These are phyloP conservation scores for Hamigera avellanea DNA, from an alignment of 495 filamentous ascomycete species.

Conservation along the genomic window DNA sequence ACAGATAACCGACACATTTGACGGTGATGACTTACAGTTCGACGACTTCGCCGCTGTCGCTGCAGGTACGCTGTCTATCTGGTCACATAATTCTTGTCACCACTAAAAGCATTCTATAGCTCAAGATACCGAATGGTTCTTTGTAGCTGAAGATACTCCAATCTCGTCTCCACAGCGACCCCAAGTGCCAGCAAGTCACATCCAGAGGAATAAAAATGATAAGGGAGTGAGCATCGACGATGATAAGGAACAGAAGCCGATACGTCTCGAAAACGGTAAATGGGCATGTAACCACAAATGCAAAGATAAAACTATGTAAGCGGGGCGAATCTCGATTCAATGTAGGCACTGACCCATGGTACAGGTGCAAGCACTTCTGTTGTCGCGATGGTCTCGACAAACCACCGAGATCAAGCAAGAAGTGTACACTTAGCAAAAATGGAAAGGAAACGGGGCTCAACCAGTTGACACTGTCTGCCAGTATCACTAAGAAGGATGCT, in stretches of 20 bases:
- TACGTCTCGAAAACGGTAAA: slow-evolving; percentile 64
- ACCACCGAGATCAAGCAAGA: slow-evolving; percentile 48
- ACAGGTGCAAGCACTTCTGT: slow-evolving; percentile 69
- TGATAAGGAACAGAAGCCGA: slow-evolving; percentile 26
- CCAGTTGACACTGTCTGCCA: slow-evolving; percentile 19
- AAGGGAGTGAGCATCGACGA: slow-evolving; percentile 6
- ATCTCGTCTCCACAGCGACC: not conserved
- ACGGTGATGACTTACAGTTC: slow-evolving; percentile 45
- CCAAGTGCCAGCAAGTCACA: not conserved
- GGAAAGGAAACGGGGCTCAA: slow-evolving; percentile 12
- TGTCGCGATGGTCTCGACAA: slow-evolving; percentile 83
- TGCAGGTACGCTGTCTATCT: slow-evolving; percentile 2
- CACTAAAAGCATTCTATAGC: not conserved
- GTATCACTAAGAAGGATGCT: slow-evolving; percentile 16
- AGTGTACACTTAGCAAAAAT: slow-evolving; percentile 5
- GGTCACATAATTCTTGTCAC: not conserved
- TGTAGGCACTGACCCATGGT: slow-evolving; percentile 17
- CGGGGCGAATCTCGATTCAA: not conserved
- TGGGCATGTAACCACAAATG: slow-evolving; percentile 84
- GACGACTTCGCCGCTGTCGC: slow-evolving; percentile 39
- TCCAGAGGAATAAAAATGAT: slow-evolving; percentile 4
- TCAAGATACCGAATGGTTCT: slow-evolving; percentile 12
- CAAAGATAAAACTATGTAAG: slow-evolving; percentile 55
- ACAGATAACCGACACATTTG: slow-evolving; percentile 32
- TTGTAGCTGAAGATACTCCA: slow-evolving; percentile 7